Base-by-base conservation (phyloP, 2,329 filamentous ascomycete species). In the Blastomyces silverae region DNA sequence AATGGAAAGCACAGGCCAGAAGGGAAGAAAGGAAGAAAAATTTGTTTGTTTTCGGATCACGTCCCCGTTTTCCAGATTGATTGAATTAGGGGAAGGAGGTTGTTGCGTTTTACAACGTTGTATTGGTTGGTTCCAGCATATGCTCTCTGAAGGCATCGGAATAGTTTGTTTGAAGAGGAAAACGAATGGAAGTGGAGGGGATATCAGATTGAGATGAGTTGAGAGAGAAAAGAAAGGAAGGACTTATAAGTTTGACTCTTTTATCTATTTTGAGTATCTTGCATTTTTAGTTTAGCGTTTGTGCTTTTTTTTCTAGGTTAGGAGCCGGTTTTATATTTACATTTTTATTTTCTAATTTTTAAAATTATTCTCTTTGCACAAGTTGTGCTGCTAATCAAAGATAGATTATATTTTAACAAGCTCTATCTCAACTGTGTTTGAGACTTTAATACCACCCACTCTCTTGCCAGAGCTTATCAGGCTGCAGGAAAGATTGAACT, bases 221-320 rank as follows among this genome's bases (percentile, higher is more conserved):
- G 48, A 52, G 48, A 52, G 10, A 52, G 48, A 25, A 52, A 10
- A 25, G n/a, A 11, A 6, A 28, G 28, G 48, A 52, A 52, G 22
- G 22, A 50, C 8, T 39, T 50, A 52, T 52, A 7, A 52, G 11
- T 52, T 52, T 28, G 28, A 15, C 22, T 52, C 11, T 25, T 22
- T n/a, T 58, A 39, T 25, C 34, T 22, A 5, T 58, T 58, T 22
- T 58, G n/a, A 42, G 31, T 25, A 3, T 58, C 22, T 22, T 58
- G 31, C 34, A 58, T 42, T 22, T 58, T 58, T 52, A 52, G n/a
- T 42, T 58, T 58, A 58, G 55, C 31, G 28, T 57, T 42, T 57
- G 17, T 15, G 22, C 39, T 42, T 50, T 52, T 52, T 25, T n/a
- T 48, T 48, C 17, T 17, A 46, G 42, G 42, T 39, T 59, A 59